phyloP scores from a whole-genome alignment of 768 basidiomycete species.

The Russula griseocarnosa region DNA sequence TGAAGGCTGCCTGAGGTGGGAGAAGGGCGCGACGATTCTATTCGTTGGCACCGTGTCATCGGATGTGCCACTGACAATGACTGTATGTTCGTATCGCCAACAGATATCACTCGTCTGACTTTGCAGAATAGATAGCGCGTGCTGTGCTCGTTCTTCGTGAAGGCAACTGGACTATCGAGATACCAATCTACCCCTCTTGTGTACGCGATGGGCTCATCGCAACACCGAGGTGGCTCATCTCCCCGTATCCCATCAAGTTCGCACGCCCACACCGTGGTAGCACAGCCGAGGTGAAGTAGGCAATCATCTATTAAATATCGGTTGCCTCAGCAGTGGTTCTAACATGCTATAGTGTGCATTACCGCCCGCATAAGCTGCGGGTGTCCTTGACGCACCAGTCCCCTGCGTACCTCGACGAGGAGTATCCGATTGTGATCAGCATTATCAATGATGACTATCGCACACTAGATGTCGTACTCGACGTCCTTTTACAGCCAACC shows the following conservation, averaged over 20 bases:
- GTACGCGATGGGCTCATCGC: constrained; percentile 35
- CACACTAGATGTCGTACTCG: constrained; percentile 62
- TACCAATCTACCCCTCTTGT: constrained; percentile 49
- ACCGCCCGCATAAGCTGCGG: constrained; percentile 55
- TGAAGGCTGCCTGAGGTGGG: constrained; percentile 55
- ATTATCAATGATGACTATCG: constrained; percentile 70
- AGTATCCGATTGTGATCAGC: constrained; percentile 66
- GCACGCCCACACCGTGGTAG: constrained; percentile 49
- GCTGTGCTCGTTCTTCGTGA: constrained; percentile 52
- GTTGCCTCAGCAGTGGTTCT: constrained; percentile 17
- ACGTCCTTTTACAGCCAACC: constrained; percentile 75
- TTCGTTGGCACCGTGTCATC: constrained; percentile 59
- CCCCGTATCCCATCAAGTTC: constrained; percentile 50
- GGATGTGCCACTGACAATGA: constrained; percentile 46
- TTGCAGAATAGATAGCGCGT: constrained; percentile 37
- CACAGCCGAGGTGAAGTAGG: constrained; percentile 48
- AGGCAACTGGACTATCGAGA: constrained; percentile 62
- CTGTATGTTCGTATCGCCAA: constrained; percentile 41
- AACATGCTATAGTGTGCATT: constrained; percentile 48
- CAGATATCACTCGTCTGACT: constrained; percentile 1
- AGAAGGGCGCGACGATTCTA: constrained; percentile 48
- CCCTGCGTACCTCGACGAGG: constrained; percentile 79
- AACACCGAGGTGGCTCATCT: constrained; percentile 53
- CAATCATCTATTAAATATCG: background rate
- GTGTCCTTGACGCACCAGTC: constrained; percentile 54